phyloP scores from a whole-genome alignment of 805 yeast genomes.

The Schwanniomyces polymorphus region DNA sequence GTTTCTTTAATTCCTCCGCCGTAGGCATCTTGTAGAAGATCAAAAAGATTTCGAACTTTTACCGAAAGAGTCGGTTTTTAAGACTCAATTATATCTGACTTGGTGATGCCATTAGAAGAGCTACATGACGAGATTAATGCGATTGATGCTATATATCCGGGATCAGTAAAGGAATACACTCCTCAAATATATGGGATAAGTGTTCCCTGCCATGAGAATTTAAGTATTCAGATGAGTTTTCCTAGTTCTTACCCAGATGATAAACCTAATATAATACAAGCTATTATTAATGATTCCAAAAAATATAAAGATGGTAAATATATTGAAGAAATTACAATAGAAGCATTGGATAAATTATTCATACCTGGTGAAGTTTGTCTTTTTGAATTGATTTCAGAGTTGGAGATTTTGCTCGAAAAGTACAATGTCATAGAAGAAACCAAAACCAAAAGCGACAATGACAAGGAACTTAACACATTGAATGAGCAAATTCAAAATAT shows the following conservation, averaged over 20 bases:
- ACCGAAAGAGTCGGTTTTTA: background rate
- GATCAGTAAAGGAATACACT: conserved; percentile 40
- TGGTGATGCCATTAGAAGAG: conserved; percentile 39
- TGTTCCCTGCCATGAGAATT: conserved; percentile 62
- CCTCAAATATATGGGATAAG: conserved; percentile 46
- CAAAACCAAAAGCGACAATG: conserved; percentile 10
- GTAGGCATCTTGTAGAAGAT: conserved; percentile 6
- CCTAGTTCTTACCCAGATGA: conserved; percentile 69
- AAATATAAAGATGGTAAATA: conserved; percentile 44
- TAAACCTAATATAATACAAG: conserved; percentile 64
- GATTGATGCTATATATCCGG: conserved; percentile 86
- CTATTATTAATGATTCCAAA: conserved; percentile 32
- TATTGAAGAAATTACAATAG: conserved; percentile 47
- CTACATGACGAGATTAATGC: conserved; percentile 75
- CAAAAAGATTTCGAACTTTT: background rate
- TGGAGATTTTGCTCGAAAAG: conserved; percentile 48
- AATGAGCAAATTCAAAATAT: background rate
- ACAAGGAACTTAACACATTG: background rate
- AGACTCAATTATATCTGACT: background rate
- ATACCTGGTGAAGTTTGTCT: conserved; percentile 68
- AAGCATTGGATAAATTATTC: conserved; percentile 54
- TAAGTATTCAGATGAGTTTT: conserved; percentile 67
- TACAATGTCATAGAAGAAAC: conserved; percentile 24
- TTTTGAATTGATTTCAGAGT: conserved; percentile 73
- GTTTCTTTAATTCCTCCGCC: conserved; percentile 31